These are phyloP conservation scores for Gamsiella multidivaricata DNA, from an alignment of 192 early-diverging fungal genomes.

Conservation along the genomic window DNA sequence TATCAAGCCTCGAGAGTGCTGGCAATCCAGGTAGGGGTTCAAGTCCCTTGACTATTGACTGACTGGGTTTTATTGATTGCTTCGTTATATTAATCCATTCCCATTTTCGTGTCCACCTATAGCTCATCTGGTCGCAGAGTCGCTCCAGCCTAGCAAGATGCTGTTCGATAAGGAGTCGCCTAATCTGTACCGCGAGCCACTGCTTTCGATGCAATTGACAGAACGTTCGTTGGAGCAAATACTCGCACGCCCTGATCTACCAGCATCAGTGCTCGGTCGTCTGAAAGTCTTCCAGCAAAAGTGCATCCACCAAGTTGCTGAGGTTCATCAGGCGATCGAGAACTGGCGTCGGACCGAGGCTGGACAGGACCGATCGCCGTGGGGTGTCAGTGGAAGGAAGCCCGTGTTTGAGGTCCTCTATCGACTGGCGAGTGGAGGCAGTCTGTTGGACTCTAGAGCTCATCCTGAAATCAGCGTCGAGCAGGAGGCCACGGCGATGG, in stretches of 20 bases:
- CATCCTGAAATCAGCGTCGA: not conserved
- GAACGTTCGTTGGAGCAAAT: conserved; percentile 24
- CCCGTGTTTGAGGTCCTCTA: conserved; percentile 46
- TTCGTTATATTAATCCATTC: not conserved
- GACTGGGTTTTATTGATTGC: not conserved
- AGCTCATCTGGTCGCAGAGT: conserved; percentile 42
- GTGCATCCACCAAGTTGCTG: conserved; percentile 11
- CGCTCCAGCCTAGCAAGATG: conserved; percentile 61
- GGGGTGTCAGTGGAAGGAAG: conserved; percentile 46
- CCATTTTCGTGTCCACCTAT: conserved; percentile 6
- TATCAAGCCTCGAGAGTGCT: conserved; percentile 27
- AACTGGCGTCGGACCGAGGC: conserved; percentile 2
- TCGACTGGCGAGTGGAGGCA: conserved; percentile 27
- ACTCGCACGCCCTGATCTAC: not conserved
- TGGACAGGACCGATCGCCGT: conserved; percentile 28
- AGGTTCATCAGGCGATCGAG: conserved; percentile 24
- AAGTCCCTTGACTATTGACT: conserved; percentile 1
- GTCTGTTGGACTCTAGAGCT: not conserved
- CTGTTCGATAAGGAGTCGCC: conserved; percentile 83
- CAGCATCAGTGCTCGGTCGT: not conserved
- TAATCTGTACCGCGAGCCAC: conserved; percentile 80
- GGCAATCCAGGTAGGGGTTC: conserved; percentile 42
- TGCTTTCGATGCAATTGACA: conserved; percentile 58
- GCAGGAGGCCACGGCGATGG: not conserved
- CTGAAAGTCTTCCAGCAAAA: conserved; percentile 2